Percentiles rank a stretch among this genome's conserved stretches.
Evolutionary conservation across 345 rosid species (phyloP).

Genomic region (Camelina laxa): DNA sequence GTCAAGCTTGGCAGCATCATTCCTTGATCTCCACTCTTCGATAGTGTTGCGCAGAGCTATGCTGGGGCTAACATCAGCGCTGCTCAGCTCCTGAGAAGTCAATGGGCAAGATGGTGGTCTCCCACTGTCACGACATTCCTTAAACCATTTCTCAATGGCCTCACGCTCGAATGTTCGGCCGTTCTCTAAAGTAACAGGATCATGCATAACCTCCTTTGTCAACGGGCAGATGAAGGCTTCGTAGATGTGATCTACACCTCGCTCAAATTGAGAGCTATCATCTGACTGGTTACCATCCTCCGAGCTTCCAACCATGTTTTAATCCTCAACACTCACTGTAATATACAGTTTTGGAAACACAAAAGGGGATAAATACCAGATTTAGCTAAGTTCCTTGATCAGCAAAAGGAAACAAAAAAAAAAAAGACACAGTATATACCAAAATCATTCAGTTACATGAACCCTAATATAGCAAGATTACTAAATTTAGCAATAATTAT

Average conservation of each 20-base stretch:
- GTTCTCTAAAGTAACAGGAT: conserved; percentile 84
- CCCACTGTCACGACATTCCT: conserved; percentile 73
- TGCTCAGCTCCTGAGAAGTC: conserved; percentile 71
- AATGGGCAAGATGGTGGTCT: conserved; percentile 70
- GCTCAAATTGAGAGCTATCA: conserved; percentile 75
- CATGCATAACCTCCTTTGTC: conserved; percentile 82
- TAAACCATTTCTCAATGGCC: conserved; percentile 90
- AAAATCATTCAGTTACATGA: conserved; percentile 2
- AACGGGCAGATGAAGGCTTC: conserved; percentile 94
- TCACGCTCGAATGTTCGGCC: conserved; percentile 93
- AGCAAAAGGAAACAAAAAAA: too few species aligned
- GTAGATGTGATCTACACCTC: conserved; percentile 78
- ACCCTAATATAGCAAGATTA: conserved; percentile 25
- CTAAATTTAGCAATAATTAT: conserved; percentile 1
- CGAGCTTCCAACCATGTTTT: conserved; percentile 69
- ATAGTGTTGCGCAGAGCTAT: conserved; percentile 88
- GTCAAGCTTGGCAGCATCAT: conserved; percentile 85
- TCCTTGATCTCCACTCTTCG: conserved; percentile 95
- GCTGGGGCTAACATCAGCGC: conserved; percentile 71
- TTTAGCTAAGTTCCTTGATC: background rate
- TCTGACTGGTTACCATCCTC: conserved; percentile 90
- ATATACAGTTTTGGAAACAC: background rate
- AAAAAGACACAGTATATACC: background rate
- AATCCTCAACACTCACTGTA: conserved; percentile 32
- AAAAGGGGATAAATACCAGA: conserved; percentile 20